Evolutionary conservation across 768 basidiomycete genomes (phyloP), one percentile per base, ranked within the genome.

Genomic region (Rubroboletus pulcherrimus): DNA sequence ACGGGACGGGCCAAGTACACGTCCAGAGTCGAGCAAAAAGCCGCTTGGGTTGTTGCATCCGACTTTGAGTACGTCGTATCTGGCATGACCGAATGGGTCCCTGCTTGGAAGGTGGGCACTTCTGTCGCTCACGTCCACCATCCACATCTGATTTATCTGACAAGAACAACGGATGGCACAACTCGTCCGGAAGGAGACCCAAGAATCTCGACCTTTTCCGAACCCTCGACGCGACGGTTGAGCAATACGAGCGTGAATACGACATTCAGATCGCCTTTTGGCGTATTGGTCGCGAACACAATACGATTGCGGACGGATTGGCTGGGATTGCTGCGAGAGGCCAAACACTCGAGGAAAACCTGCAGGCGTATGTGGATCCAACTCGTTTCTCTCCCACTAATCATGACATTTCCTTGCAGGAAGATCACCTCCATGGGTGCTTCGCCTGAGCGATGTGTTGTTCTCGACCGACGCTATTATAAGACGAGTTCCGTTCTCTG

Each of bases 161-260:
- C n/a, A 40, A 41, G 44, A 47, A 24, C 5, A 39, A 40, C 6
- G 39, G 21, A 7, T 51, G 44, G 44, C 52, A 31, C 15, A 42
- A 26, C 30, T 46, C 48, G 2, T 46, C 39, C 5, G 21, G 29
- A 7, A 49, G 29, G 30, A 45, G 14, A 37, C 57, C 39, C 5
- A 48, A 47, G 44, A 60, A 59, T 33, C 29, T 50, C 5, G 45
- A 57, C 12, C 55, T 53, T 17, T 53, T 54, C 35, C 47, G 26
- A 15, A 37, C 2, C 7, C 57, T 59, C 21, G 53, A 51, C 19
- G 35, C 24, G n/a, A 47, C 33, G 3, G 42, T 53, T 8, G 33
- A 49, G 14, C 17, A 34, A 30, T 34, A 35, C 9, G 46, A 52
- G 26, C 56, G 41, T 29, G 40, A 33, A 11, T 43, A 48, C 6